Conservation (phyloP, 345 rosid genomes). For the Bruguiera parviflora region DNA sequence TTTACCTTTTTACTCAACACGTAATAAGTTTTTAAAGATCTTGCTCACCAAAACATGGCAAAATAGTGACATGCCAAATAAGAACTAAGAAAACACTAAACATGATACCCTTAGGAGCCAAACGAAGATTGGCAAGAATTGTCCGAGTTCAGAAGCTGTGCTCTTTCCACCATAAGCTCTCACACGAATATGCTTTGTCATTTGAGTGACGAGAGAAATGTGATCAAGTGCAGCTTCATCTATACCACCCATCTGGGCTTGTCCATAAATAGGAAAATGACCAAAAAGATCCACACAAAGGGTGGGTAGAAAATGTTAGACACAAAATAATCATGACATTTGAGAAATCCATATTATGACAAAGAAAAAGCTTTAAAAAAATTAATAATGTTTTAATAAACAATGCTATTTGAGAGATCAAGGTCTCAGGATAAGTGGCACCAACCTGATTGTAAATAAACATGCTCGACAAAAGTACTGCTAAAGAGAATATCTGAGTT, state of each 20-base stretch:
- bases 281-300: not conserved
- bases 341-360: not conserved
- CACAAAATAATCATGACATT: not conserved
- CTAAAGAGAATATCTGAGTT: constrained; percentile 96
- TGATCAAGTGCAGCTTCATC: constrained; percentile 96
- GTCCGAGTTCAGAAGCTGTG: constrained; percentile 83
- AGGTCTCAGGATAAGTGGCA: constrained; percentile 3
- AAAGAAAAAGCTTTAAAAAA: not conserved
- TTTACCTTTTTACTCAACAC: not conserved
- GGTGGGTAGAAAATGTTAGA: not conserved
- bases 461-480: constrained; percentile 95
- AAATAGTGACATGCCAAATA: not conserved
- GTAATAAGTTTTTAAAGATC: not conserved
- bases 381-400: not conserved
- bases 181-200: constrained; percentile 95
- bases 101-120: constrained; percentile 89
- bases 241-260: constrained; percentile 83
- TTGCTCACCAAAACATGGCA: not conserved
- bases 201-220: constrained; percentile 93
- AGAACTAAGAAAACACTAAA: not conserved
- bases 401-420: not conserved
- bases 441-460: constrained; percentile 92
- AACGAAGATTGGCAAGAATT: constrained; percentile 93
- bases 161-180: constrained; percentile 81
- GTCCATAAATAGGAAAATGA: constrained; percentile 8